phyloP scores from a whole-genome alignment of 768 basidiomycete genomes.

The Russula compacta region DNA sequence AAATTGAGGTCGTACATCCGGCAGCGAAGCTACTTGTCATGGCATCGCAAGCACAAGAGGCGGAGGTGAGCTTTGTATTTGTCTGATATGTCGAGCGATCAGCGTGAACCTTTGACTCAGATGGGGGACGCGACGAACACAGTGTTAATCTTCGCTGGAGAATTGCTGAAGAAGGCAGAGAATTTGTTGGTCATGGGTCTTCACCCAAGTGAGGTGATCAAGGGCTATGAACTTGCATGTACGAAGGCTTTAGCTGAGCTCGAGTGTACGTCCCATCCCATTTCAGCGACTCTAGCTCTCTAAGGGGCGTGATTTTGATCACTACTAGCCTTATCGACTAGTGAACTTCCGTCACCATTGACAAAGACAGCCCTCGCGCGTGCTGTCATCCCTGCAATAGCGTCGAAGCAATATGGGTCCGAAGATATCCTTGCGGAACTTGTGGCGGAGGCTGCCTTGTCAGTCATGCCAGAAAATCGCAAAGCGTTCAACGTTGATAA shows the following conservation, averaged over 20 bases:
- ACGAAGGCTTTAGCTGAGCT: conserved; percentile 78
- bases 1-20: conserved; percentile 97
- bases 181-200: conserved; percentile 91
- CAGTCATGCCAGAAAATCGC: conserved; percentile 82
- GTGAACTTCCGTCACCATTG: conserved; percentile 60
- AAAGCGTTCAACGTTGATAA: conserved; percentile 98
- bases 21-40: conserved; percentile 99
- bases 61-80: conserved; percentile 54
- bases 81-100: neutral
- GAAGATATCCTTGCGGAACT: conserved; percentile 75
- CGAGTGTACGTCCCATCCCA: conserved; percentile 57
- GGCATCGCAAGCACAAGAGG: conserved; percentile 94
- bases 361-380: conserved; percentile 58
- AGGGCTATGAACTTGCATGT: conserved; percentile 90
- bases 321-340: conserved; percentile 55
- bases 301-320: conserved; percentile 10
- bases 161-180: conserved; percentile 89
- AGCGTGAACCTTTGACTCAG: conserved; percentile 26
- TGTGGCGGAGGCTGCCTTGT: conserved; percentile 87
- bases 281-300: neutral
- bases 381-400: conserved; percentile 86
- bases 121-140: conserved; percentile 98
- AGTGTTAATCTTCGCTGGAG: conserved; percentile 91
- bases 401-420: conserved; percentile 94
- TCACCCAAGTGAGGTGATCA: conserved; percentile 91